Evolutionary conservation across 768 basidiomycete genomes (phyloP).

Genomic region (Mycena kentingensis): DNA sequence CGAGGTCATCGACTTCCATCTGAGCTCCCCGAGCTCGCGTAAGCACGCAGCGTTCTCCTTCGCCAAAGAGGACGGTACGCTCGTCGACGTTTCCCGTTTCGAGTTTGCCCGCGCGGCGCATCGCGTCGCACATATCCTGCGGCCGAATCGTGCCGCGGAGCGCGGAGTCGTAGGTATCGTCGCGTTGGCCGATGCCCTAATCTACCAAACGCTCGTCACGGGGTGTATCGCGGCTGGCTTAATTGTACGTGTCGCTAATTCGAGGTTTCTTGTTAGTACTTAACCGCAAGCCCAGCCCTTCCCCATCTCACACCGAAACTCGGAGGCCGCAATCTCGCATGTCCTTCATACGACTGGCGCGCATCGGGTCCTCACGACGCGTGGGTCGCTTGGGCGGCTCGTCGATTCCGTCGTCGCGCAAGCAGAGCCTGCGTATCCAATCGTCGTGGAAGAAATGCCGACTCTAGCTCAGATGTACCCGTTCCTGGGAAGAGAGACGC

Average conservation of each 20-base stretch:
- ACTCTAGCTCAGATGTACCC: constrained; percentile 39
- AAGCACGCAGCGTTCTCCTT: constrained; percentile 24
- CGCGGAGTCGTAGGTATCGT: constrained; percentile 39
- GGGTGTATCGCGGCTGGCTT: constrained; percentile 41
- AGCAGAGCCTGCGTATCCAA: constrained; percentile 24
- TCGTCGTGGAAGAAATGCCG: constrained; percentile 38
- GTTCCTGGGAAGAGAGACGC: constrained; percentile 39
- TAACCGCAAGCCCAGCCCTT: constrained; percentile 38
- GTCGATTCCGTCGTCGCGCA: constrained; percentile 30
- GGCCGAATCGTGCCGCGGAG: constrained; percentile 35
- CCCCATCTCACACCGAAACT: constrained; percentile 43
- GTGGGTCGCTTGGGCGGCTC: constrained; percentile 28
- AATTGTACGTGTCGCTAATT: constrained; percentile 30
- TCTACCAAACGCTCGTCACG: constrained; percentile 44
- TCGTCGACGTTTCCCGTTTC: constrained; percentile 36
- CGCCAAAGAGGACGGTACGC: constrained; percentile 19
- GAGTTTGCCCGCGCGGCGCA: constrained; percentile 49
- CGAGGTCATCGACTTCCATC: neutral
- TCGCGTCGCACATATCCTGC: constrained; percentile 41
- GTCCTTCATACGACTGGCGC: constrained; percentile 41
- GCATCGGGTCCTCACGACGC: constrained; percentile 37
- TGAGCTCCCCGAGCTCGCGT: neutral
- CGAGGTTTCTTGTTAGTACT: neutral
- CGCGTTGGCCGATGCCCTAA: constrained; percentile 34
- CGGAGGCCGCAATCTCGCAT: constrained; percentile 37